Base-by-base conservation (phyloP, 768 basidiomycete genomes). In the Boletellus ananiceps region DNA sequence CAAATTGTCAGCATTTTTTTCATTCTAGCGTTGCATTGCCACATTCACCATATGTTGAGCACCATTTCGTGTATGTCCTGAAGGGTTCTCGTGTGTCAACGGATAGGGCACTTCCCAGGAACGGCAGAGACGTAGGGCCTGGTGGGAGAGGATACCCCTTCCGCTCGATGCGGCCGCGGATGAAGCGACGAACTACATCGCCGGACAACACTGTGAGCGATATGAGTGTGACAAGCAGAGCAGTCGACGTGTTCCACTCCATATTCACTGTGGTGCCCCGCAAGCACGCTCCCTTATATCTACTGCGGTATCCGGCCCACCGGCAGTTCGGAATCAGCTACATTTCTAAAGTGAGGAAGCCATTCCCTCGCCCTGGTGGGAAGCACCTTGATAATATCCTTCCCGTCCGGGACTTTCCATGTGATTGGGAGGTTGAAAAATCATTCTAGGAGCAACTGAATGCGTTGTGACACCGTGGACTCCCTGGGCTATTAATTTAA, bases 101-200 rank as follows among this genome's bases (percentile, higher is more conserved):
- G 7, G 56, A 57, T n/a, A 64, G 45, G 1, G 11, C 45, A 27
- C 49, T 63, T 29, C 59, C 62, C 16, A 63, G 5, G 14, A 63
- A 23, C 15, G 59, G 61, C 7, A 63, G 33, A 8, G 51, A 42
- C 13, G 44, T 55, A 9, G 58, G 60, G 36, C 61, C 60, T 39
- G 61, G 55, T 19, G 61, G 61, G 1, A 58, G 36, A 47, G 56
- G 39, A 37, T 44, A 44, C 2, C 50, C 59, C 19, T 51, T 46
- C 15, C 56, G 43, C 33, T 61, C 36, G 38, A 50, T 38, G 35
- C 39, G 50, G 23, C 23, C 32, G 16, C 6, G 52, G 23, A 60
- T 15, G 6, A 50, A 3, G 4, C 49, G 48, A 14, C 39, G 41
- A 37, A 55, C 39, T 0, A 44, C 14, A 19, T 36, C 49, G 23